phyloP scores from a whole-genome alignment of 306 rosid genomes.

The Sindora glabra region DNA sequence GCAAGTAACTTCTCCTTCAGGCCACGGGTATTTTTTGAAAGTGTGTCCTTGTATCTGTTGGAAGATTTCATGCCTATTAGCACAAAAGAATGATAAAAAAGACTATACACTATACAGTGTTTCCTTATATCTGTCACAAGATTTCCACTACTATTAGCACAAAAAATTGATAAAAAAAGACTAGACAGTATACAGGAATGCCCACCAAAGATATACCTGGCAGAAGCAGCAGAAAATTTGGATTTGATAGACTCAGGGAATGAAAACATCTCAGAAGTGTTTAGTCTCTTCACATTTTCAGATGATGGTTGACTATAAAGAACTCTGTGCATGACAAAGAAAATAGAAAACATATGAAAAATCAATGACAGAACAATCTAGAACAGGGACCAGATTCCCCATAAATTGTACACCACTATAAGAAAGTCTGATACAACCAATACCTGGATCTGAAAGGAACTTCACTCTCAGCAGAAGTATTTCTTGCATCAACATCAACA shows the following conservation, averaged over 20 bases:
- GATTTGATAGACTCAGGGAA: slow-evolving; percentile 67
- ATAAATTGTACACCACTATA: slow-evolving; percentile 4
- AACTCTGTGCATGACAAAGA: slow-evolving; percentile 28
- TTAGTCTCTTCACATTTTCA: slow-evolving; percentile 36
- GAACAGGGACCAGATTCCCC: not conserved
- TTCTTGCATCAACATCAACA: slow-evolving; percentile 16
- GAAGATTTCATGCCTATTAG: slow-evolving; percentile 10
- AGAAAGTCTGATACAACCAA: not conserved
- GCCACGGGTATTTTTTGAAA: slow-evolving; percentile 69
- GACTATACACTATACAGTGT: too few species aligned
- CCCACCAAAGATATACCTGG: slow-evolving; percentile 44
- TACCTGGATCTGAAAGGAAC: slow-evolving; percentile 50
- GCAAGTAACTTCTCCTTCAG: slow-evolving; percentile 86
- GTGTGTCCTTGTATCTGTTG: slow-evolving; percentile 76
- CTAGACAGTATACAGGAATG: not conserved
- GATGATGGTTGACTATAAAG: slow-evolving; percentile 35
- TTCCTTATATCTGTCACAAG: too few species aligned
- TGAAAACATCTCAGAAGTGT: slow-evolving; percentile 46
- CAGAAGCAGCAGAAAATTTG: slow-evolving; percentile 83
- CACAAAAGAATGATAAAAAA: not conserved
- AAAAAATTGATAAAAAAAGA: too few species aligned
- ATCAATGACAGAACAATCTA: not conserved
- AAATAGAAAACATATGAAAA: not conserved
- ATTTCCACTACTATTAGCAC: too few species aligned
- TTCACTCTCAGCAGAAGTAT: slow-evolving; percentile 17